phyloP scores from a whole-genome alignment of 805 yeast genomes.

The Clavispora asparagi region DNA sequence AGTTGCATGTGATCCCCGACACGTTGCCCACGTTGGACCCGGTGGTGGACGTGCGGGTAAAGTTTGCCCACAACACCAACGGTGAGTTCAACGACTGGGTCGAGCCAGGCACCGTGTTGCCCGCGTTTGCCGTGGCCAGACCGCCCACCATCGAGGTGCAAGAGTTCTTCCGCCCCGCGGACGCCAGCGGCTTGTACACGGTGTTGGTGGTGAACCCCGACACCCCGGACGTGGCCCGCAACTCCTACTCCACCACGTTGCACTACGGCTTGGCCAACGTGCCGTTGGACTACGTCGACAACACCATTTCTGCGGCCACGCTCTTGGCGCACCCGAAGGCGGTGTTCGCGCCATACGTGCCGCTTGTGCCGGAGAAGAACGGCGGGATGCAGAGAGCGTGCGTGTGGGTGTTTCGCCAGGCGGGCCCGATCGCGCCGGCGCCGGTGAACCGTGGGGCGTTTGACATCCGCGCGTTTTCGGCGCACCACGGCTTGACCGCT shows the following conservation, averaged over 20 bases:
- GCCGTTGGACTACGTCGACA: slow-evolving; percentile 51
- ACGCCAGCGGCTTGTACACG: slow-evolving; percentile 56
- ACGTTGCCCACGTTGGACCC: slow-evolving; percentile 89
- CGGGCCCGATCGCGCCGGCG: slow-evolving; percentile 15
- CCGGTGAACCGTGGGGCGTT: slow-evolving; percentile 44
- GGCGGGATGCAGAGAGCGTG: slow-evolving; percentile 76
- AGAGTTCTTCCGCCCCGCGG: slow-evolving; percentile 52
- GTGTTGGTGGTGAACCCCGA: slow-evolving; percentile 87
- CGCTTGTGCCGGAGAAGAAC: slow-evolving; percentile 89
- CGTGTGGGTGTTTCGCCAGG: slow-evolving; percentile 87
- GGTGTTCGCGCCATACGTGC: slow-evolving; percentile 54
- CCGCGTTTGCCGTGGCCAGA: slow-evolving; percentile 65
- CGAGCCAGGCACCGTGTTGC: slow-evolving; percentile 71
- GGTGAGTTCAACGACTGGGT: slow-evolving; percentile 61
- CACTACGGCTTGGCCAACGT: slow-evolving; percentile 76
- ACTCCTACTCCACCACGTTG: slow-evolving; percentile 65
- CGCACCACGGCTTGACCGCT: slow-evolving; percentile 52
- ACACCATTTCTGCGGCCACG: slow-evolving; percentile 46
- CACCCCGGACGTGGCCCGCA: slow-evolving; percentile 67
- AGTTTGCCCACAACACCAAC: slow-evolving; percentile 61
- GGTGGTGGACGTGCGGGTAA: slow-evolving; percentile 63
- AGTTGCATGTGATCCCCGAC: slow-evolving; percentile 82
- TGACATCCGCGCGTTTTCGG: slow-evolving; percentile 67
- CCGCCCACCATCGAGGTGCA: slow-evolving; percentile 77
- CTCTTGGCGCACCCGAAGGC: slow-evolving; percentile 29